Evolutionary conservation across 208 protist genomes (phyloP), one percentile per base, ranked within the genome.

Genomic region (Leishmania lainsoni): DNA sequence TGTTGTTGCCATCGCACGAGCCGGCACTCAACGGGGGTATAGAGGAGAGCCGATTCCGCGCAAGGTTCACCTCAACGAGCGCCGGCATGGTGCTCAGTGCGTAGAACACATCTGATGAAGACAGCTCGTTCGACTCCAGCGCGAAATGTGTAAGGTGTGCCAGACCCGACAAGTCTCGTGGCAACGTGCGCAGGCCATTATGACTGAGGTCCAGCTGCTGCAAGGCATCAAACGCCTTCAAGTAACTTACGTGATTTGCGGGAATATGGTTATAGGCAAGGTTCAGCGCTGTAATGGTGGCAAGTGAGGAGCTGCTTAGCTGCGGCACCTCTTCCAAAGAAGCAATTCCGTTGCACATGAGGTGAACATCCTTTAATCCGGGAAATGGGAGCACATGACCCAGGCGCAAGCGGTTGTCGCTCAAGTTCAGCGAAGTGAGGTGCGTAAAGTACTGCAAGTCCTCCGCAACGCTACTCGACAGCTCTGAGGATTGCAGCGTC

Each of bases 261-360:
- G 91, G 91, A 66, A 98, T 89, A 32, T 45, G 66, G 79, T 98
- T 98, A 87, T 95, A 98, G 26, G 95, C 95, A 51, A 98, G 84
- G 81, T 98, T 95, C 51, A 98, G 89, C 20, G 93, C 88, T 70
- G 74, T 73, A n/a, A 85, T 58, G 54, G 78, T 91, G 76, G 58
- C 80, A 80, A 77, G 71, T 20, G 73, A 89, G 75, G 52, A 66
- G 70, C 63, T 81, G 32, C 65, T 63, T 16, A 26, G 91, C 66
- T 49, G 87, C 88, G 6, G 12, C 35, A 83, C 76, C 35, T 84
- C 80, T 17, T 35, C 75, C 10, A 98, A 85, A 3, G 93, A 94
- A 22, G 26, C 14, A 49, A 98, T 90, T 17, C 77, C 78, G 81
- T 98, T 98, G 81, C 93, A 98, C 42, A 92, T 88, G 35, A 98